phyloP scores from a whole-genome alignment of 495 filamentous ascomycete genomes.

The Filosporella fistucella region DNA sequence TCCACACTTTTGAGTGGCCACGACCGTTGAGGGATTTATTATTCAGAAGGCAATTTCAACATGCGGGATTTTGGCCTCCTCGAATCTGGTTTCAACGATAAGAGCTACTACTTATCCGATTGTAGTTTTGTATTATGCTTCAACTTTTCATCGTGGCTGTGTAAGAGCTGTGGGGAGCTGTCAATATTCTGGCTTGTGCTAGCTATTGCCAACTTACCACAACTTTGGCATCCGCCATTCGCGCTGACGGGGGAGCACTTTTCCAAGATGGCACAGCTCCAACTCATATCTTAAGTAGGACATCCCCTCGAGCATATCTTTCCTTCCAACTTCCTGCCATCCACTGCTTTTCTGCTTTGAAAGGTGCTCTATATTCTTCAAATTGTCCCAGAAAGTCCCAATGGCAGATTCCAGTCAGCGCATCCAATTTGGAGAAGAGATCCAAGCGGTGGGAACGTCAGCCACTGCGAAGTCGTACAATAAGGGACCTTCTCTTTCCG shows the following conservation, averaged over 20 bases:
- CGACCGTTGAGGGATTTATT: constrained; percentile 17
- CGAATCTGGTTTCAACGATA: constrained; percentile 23
- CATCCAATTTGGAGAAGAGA: constrained; percentile 19
- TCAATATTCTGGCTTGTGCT: background rate
- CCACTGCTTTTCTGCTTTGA: background rate
- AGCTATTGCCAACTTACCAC: background rate
- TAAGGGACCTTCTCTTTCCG: constrained; percentile 7
- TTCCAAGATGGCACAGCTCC: background rate
- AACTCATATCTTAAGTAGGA: background rate
- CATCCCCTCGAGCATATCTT: background rate
- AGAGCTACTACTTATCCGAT: no score
- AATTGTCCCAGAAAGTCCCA: background rate
- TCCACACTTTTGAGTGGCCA: constrained; percentile 1
- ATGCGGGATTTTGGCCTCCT: constrained; percentile 25
- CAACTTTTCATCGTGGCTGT: background rate
- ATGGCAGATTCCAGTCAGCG: constrained; percentile 10
- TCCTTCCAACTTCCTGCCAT: background rate
- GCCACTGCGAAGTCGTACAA: background rate
- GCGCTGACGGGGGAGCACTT: background rate
- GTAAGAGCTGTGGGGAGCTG: background rate
- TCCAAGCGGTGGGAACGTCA: constrained; percentile 14
- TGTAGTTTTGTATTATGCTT: background rate
- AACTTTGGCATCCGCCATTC: background rate
- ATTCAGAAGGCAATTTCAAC: constrained; percentile 5
- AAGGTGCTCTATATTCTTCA: background rate